phyloP scores from a whole-genome alignment of 495 filamentous ascomycete genomes.

The Rhizodiscina lignyota region DNA sequence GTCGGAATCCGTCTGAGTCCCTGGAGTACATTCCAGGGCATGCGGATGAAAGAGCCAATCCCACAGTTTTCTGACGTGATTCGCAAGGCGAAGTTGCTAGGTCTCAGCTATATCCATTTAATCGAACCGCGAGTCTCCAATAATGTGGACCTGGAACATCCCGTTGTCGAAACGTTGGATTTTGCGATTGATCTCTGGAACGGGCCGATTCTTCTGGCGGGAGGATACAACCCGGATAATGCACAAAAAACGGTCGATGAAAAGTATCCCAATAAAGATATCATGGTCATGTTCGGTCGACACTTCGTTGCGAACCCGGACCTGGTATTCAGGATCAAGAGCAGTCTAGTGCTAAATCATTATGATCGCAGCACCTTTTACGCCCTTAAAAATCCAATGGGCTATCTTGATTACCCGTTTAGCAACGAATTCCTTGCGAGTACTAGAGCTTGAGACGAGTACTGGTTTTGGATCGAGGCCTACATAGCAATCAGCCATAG shows the following conservation, averaged over 20 bases:
- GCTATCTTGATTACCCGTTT: constrained; percentile 25
- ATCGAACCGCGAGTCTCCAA: constrained; percentile 36
- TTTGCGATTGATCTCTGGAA: constrained; percentile 34
- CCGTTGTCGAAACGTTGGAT: constrained; percentile 30
- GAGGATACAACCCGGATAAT: constrained; percentile 32
- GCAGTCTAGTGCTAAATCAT: constrained; percentile 2
- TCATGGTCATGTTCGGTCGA: constrained; percentile 17
- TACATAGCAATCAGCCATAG: too few species aligned
- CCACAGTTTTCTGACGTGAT: constrained; percentile 46
- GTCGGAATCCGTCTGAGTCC: constrained; percentile 8
- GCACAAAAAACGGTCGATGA: constrained; percentile 36
- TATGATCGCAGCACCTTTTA: constrained; percentile 10
- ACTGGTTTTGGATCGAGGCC: too few species aligned
- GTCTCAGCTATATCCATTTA: constrained; percentile 50
- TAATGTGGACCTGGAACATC: constrained; percentile 26
- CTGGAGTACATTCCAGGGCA: constrained; percentile 41
- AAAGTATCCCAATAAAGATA: constrained; percentile 33
- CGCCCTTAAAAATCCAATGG: constrained; percentile 4
- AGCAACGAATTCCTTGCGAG: constrained; percentile 29
- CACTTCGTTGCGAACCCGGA: constrained; percentile 11
- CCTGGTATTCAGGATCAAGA: constrained; percentile 4
- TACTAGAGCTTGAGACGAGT: too few species aligned
- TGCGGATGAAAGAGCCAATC: constrained; percentile 46
- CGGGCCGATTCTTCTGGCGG: constrained; percentile 41
- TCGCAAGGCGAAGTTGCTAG: constrained; percentile 30